Evolutionary conservation across 2,329 filamentous ascomycete genomes (phyloP).

Genomic region (Mollisia scopiformis): DNA sequence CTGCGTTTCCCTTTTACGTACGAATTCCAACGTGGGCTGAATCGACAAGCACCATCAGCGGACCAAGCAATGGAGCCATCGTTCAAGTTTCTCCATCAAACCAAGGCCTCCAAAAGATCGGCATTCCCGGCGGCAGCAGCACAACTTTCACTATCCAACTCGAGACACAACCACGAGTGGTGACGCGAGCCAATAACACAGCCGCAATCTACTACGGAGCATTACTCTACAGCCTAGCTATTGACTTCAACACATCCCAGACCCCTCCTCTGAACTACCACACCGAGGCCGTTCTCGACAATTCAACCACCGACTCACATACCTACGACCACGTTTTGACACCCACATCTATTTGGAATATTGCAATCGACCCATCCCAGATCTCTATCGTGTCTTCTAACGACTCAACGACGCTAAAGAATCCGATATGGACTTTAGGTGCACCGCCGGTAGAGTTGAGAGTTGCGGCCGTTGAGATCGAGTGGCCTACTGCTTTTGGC

Average conservation of each 20-base stretch:
- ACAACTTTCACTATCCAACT: slow-evolving; percentile 23
- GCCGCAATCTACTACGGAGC: slow-evolving; percentile 47
- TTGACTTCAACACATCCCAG: slow-evolving; percentile 40
- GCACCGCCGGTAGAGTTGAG: slow-evolving; percentile 41
- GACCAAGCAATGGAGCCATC: background rate
- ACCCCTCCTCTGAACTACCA: slow-evolving; percentile 27
- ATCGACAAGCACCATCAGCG: background rate
- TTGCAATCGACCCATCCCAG: slow-evolving; percentile 39
- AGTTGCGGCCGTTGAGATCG: slow-evolving; percentile 43
- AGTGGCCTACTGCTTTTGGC: slow-evolving; percentile 40
- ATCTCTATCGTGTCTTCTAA: slow-evolving; percentile 35
- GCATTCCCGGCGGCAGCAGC: background rate
- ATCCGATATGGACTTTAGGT: slow-evolving; percentile 37
- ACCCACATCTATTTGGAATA: slow-evolving; percentile 35
- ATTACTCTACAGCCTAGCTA: slow-evolving; percentile 42
- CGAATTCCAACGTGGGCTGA: slow-evolving; percentile 29
- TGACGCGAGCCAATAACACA: slow-evolving; percentile 37
- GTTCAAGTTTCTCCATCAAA: background rate
- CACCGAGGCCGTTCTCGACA: background rate
- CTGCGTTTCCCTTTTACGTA: slow-evolving; percentile 29
- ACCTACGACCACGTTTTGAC: slow-evolving; percentile 40
- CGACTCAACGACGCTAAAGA: slow-evolving; percentile 21
- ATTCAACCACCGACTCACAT: slow-evolving; percentile 23
- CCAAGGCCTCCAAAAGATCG: background rate
- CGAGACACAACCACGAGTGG: slow-evolving; percentile 23